Percentiles rank a stretch among this genome's conserved stretches.
These are phyloP conservation scores for Suillus tomentosus DNA, from an alignment of 768 basidiomycete genomes.

Conservation along the genomic window DNA sequence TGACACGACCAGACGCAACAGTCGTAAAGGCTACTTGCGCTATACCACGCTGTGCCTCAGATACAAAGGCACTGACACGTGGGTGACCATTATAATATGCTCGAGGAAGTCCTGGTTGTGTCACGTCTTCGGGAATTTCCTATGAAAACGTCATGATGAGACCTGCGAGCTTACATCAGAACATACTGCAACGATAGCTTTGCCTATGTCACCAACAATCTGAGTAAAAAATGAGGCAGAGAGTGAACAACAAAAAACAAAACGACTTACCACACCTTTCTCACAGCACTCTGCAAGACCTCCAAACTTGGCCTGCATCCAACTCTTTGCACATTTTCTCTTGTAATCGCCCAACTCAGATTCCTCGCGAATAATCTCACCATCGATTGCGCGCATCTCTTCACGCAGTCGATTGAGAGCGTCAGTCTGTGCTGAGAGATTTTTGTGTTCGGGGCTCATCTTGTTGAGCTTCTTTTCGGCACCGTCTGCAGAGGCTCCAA, in stretches of 20 bases:
- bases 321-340: constrained; percentile 62
- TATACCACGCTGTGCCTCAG: constrained; percentile 62
- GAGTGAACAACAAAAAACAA: background rate
- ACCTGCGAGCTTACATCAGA: background rate
- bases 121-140: constrained; percentile 82
- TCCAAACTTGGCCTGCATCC: constrained; percentile 86
- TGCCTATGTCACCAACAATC: constrained; percentile 54
- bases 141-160: constrained; percentile 27
- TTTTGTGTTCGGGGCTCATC: constrained; percentile 91
- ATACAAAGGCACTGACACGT: constrained; percentile 59
- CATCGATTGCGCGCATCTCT: constrained; percentile 77
- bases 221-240: constrained; percentile 19
- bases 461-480: constrained; percentile 89
- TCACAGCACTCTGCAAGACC: constrained; percentile 83
- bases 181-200: constrained; percentile 44
- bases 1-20: constrained; percentile 30
- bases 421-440: constrained; percentile 72
- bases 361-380: constrained; percentile 83
- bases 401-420: constrained; percentile 67
- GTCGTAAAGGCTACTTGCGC: constrained; percentile 52
- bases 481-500: constrained; percentile 71
- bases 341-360: constrained; percentile 83
- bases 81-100: constrained; percentile 69
- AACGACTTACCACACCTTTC: constrained; percentile 58
- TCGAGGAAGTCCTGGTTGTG: constrained; percentile 78